phyloP scores from a whole-genome alignment of 169 alveolate species.

The Babesia divergens region DNA sequence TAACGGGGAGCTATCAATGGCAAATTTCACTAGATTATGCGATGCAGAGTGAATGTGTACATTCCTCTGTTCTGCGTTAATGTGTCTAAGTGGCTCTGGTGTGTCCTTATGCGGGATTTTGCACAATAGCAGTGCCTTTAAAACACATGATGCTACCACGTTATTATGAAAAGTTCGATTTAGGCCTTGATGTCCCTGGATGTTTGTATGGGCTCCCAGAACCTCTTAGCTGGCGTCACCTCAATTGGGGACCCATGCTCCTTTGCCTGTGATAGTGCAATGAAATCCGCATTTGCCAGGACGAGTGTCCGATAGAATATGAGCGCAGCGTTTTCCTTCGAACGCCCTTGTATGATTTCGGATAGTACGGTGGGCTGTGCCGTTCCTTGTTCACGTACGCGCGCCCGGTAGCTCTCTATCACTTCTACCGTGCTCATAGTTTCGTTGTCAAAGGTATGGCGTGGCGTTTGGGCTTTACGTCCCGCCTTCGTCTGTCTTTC shows the following conservation, averaged over 20 bases:
- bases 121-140: no score
- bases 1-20: no score
- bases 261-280: slow-evolving; percentile 25
- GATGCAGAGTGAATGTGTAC: no score
- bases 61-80: no score
- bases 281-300: slow-evolving; percentile 58
- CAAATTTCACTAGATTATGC: no score
- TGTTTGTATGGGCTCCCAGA: slow-evolving; percentile 29
- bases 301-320: slow-evolving; percentile 55
- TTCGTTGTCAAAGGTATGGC: neutral
- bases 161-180: no score
- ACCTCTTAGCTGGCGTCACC: slow-evolving; percentile 18
- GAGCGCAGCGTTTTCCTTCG: slow-evolving; percentile 34
- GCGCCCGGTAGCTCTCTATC: slow-evolving; percentile 37
- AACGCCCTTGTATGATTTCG: slow-evolving; percentile 11
- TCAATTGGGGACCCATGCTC: slow-evolving; percentile 11
- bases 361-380: neutral
- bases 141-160: no score
- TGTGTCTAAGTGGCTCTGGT: no score
- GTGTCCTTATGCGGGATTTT: no score
- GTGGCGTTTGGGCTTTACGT: neutral
- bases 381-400: slow-evolving; percentile 20
- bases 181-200: slow-evolving; percentile 5
- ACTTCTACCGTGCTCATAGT: slow-evolving; percentile 36
- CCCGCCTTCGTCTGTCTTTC: neutral